Base-by-base conservation (phyloP, 495 filamentous ascomycete species). In the Rusavskia elegans region DNA sequence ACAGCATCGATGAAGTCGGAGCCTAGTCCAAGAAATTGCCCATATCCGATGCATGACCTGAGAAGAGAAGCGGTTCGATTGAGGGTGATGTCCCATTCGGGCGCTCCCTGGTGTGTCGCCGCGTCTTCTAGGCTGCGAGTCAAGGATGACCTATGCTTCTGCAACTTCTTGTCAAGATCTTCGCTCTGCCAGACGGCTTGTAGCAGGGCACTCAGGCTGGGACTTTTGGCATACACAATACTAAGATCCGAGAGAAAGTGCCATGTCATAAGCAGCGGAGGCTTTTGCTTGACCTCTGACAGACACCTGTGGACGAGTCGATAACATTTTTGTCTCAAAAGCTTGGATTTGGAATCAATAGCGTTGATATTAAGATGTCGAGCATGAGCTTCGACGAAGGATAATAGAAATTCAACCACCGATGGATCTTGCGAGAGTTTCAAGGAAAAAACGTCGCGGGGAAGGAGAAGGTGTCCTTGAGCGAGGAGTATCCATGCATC, bases 1-100 rank as follows among this genome's bases (percentile, higher is more conserved):
- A 93, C 68, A 3, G 82, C 79, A 60, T 95, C 89, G 13, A 94
- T 61, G 58, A 89, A 89, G 63, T 95, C 89, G 45, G 85, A 85
- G 17, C 89, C 89, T 1, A 81, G 80, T 63, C 93, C 73, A 45
- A 94, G 80, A 58, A 82, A 80, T 39, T 72, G 67, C 37, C 72
- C 71, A 36, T 53, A 62, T 17, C 74, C 66, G 0, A 75, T 70
- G 5, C 74, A 82, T 9, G 66, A 63, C 49, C 73, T 68, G 3
- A 84, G 63, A 1, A 85, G 63, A 19, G 62, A 61, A 53, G 74
- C 71, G 0, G 78, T 62, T 9, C 59, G 66, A 29, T 62, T 64
- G 14, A 83, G 61, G 37, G 75, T 68, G 2, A 70, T 69, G 23
- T 73, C 66, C 17, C 60, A 55, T 61, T 35, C 55, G 57, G 29